These are phyloP conservation scores for Decorospora gaudefroyi DNA, from an alignment of 2,329 filamentous ascomycete species.

Conservation along the genomic window DNA sequence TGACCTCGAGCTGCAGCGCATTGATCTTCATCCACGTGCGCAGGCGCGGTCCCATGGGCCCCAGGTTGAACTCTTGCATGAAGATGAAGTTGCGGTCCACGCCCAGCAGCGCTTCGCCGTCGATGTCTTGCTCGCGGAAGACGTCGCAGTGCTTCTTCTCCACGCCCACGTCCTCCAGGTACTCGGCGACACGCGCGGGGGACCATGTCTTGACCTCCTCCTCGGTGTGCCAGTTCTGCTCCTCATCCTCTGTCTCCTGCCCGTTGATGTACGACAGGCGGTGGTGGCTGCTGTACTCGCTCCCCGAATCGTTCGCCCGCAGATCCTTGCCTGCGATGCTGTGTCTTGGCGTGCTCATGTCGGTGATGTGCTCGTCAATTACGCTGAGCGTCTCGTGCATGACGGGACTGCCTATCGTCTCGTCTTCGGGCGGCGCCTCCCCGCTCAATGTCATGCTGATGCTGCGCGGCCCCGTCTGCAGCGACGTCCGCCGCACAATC, in stretches of 20 bases:
- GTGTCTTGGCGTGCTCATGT: constrained; percentile 69
- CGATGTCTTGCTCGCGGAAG: constrained; percentile 94
- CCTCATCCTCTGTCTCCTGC: constrained; percentile 93
- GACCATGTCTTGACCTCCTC: constrained; percentile 80
- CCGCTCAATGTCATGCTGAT: constrained; percentile 45
- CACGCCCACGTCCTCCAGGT: constrained; percentile 81
- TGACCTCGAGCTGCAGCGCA: constrained; percentile 83
- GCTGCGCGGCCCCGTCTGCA: constrained; percentile 35
- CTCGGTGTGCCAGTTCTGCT: constrained; percentile 69
- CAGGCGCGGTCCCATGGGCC: constrained; percentile 82
- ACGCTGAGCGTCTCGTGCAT: constrained; percentile 95
- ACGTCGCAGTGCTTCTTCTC: constrained; percentile 91
- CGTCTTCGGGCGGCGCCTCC: constrained; percentile 47
- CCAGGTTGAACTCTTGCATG: constrained; percentile 92
- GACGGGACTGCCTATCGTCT: constrained; percentile 68
- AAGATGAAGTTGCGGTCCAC: constrained; percentile 97
- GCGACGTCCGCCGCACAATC: constrained; percentile 22
- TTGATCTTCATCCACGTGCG: constrained; percentile 99
- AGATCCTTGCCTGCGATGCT: constrained; percentile 58
- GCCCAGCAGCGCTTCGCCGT: constrained; percentile 86
- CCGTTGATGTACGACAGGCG: constrained; percentile 90
- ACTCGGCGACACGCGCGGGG: constrained; percentile 81
- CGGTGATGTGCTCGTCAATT: constrained; percentile 95
- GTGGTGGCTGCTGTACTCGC: constrained; percentile 84
- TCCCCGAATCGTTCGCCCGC: constrained; percentile 73